Conservation (phyloP, 768 basidiomycete genomes). For the Mycena sanguinolenta region DNA sequence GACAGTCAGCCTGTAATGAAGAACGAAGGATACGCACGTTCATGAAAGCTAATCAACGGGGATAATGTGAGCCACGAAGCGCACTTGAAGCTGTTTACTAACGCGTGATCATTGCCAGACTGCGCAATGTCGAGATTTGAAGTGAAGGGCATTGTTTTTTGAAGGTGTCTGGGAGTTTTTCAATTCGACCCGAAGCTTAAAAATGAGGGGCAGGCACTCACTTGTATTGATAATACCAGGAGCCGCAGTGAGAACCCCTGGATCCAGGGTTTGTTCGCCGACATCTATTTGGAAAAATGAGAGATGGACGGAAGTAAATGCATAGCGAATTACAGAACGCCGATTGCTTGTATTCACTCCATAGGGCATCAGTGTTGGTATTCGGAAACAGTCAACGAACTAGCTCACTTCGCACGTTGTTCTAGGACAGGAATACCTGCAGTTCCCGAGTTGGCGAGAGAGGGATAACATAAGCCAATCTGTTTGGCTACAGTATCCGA, state of each 20-base stretch:
- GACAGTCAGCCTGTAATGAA: not conserved
- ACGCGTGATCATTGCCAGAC: slow-evolving; percentile 20
- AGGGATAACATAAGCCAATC: slow-evolving; percentile 16
- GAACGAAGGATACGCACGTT: not conserved
- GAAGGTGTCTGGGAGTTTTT: not conserved
- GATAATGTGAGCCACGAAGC: too few species aligned
- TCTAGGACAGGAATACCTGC: slow-evolving; percentile 18
- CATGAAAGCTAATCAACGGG: slow-evolving; percentile 14
- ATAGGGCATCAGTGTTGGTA: not conserved
- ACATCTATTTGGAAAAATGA: too few species aligned
- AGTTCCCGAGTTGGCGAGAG: slow-evolving; percentile 7
- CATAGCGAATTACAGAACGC: too few species aligned
- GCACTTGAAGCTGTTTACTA: not conserved
- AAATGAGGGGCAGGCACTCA: not conserved
- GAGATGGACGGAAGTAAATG: too few species aligned
- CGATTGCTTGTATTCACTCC: not conserved
- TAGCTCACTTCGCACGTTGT: slow-evolving; percentile 13
- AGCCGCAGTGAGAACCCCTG: not conserved
- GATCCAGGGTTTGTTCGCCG: not conserved
- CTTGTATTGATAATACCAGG: slow-evolving; percentile 3
- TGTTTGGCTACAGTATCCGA: not conserved
- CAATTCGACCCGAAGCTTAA: not conserved
- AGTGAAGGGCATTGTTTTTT: not conserved
- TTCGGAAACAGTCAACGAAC: not conserved
- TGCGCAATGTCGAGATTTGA: slow-evolving; percentile 5